phyloP scores from a whole-genome alignment of 306 rosid species.

The Prunus campanulata region DNA sequence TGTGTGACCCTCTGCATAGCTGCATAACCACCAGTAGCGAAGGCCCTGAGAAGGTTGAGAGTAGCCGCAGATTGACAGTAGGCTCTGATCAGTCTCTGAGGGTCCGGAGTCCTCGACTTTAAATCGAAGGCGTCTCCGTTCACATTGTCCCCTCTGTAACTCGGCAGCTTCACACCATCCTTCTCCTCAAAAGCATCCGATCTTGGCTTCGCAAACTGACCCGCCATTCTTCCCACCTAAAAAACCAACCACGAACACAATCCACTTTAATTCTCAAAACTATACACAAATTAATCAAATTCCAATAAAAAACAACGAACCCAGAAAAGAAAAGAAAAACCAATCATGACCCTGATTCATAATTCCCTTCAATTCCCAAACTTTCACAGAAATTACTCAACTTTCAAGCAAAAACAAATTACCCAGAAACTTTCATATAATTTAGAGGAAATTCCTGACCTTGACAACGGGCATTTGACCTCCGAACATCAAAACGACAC shows the following conservation, averaged over 20 bases:
- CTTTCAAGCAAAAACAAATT: background rate
- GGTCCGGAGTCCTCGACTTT: slow-evolving; percentile 89
- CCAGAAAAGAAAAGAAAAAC: background rate
- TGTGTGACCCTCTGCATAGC: slow-evolving; percentile 98
- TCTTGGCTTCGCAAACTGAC: slow-evolving; percentile 97
- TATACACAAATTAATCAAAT: background rate
- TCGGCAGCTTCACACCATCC: slow-evolving; percentile 87
- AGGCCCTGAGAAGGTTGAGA: slow-evolving; percentile 82
- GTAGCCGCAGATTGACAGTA: slow-evolving; percentile 97
- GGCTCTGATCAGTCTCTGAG: slow-evolving; percentile 90
- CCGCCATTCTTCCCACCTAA: slow-evolving; percentile 99
- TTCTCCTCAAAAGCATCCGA: slow-evolving; percentile 91
- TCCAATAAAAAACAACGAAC: background rate
- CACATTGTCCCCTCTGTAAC: slow-evolving; percentile 95
- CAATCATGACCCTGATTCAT: slow-evolving; percentile 12
- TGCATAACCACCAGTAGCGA: slow-evolving; percentile 97
- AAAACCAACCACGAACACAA: slow-evolving; percentile 9
- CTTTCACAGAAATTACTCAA: background rate
- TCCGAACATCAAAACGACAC: slow-evolving; percentile 91
- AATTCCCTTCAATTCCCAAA: background rate
- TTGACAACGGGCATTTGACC: slow-evolving; percentile 96
- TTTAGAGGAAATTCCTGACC: slow-evolving; percentile 30
- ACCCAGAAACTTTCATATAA: background rate
- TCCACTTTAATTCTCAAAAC: background rate
- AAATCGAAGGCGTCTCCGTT: slow-evolving; percentile 86